Evolutionary conservation across 345 rosid species (phyloP).

Genomic region (Anastatica hierochuntica): DNA sequence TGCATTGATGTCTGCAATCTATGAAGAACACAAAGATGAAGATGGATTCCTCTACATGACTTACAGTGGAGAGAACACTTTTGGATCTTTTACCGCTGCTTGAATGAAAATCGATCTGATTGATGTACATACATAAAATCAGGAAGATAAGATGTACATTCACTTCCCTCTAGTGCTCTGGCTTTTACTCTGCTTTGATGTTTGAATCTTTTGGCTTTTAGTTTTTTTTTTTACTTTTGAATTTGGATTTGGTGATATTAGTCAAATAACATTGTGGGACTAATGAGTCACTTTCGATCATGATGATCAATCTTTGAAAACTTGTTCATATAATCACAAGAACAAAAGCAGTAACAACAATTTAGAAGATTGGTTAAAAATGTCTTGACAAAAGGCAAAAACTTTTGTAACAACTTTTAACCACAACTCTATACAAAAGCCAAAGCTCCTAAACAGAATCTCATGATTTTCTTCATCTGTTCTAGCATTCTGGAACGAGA

Average conservation of each 20-base stretch:
- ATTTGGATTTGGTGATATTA: not conserved
- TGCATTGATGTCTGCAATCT: constrained; percentile 89
- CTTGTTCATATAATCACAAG: not conserved
- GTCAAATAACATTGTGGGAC: not conserved
- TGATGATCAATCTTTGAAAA: not conserved
- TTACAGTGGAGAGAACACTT: constrained; percentile 97
- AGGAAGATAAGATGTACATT: constrained; percentile 20
- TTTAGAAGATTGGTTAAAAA: too few species aligned
- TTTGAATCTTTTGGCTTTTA: constrained; percentile 22
- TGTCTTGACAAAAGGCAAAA: not conserved
- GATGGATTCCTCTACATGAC: constrained; percentile 98
- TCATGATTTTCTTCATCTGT: constrained; percentile 3
- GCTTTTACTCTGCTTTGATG: constrained; percentile 19
- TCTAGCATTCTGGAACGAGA: constrained; percentile 17
- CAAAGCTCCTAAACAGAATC: not conserved
- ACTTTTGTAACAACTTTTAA: not conserved
- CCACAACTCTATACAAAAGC: constrained; percentile 1
- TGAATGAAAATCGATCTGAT: constrained; percentile 4
- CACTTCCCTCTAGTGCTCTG: constrained; percentile 29
- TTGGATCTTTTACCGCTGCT: constrained; percentile 32
- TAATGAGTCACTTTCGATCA: not conserved
- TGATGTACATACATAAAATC: constrained; percentile 20
- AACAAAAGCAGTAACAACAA: not conserved
- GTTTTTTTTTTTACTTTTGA: not conserved
- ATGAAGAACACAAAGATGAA: constrained; percentile 92